These are phyloP conservation scores for Saccharomycopsis babjevae DNA, from an alignment of 805 yeast species.

Conservation along the genomic window DNA sequence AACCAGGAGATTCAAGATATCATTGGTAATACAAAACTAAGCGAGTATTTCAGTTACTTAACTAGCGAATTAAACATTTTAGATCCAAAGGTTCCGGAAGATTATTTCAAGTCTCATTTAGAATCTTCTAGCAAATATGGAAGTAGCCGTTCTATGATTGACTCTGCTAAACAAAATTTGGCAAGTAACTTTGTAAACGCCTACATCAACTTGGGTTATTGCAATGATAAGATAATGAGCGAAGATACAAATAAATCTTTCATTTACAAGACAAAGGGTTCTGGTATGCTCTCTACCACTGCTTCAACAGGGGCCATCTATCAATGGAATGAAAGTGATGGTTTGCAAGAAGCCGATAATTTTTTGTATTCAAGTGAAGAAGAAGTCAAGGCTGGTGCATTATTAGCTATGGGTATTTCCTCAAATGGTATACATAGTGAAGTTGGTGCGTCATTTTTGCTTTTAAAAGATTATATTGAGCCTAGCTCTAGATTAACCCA, in stretches of 20 bases:
- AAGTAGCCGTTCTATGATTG: constrained; percentile 45
- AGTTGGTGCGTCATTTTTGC: constrained; percentile 81
- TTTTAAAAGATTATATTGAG: constrained; percentile 73
- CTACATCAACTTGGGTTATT: constrained; percentile 84
- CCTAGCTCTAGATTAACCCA: constrained; percentile 55
- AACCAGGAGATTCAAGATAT: constrained; percentile 72
- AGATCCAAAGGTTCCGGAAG: constrained; percentile 91
- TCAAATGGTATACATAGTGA: constrained; percentile 93
- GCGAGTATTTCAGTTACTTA: constrained; percentile 71
- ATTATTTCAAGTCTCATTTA: constrained; percentile 81
- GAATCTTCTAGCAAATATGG: constrained; percentile 55
- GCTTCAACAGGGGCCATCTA: constrained; percentile 85
- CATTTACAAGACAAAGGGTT: constrained; percentile 87
- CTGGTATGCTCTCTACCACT: constrained; percentile 84
- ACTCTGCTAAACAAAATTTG: constrained; percentile 89
- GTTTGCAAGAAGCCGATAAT: constrained; percentile 82
- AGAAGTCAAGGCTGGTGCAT: constrained; percentile 91
- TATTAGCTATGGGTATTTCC: constrained; percentile 88
- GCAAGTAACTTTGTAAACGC: constrained; percentile 93
- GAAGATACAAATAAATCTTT: constrained; percentile 68
- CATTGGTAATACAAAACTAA: constrained; percentile 66
- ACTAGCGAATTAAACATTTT: constrained; percentile 80
- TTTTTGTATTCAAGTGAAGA: constrained; percentile 77
- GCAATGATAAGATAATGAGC: constrained; percentile 70
- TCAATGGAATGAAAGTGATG: constrained; percentile 87